Conservation (phyloP, 1,139 yeast genomes). For the Yamadazyma conglobata region DNA sequence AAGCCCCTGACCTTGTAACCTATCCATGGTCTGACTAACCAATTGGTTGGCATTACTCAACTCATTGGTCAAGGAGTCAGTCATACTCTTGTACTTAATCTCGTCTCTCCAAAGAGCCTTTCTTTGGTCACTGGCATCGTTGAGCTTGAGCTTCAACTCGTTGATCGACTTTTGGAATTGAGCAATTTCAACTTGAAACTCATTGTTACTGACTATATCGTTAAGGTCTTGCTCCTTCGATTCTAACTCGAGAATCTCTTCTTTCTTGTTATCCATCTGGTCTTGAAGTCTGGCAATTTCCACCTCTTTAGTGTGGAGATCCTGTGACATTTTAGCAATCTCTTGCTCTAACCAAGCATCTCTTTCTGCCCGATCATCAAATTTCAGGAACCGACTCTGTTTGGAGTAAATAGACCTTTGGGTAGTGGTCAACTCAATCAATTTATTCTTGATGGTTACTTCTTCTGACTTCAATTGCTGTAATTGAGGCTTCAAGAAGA, state of each 20-base stretch:
- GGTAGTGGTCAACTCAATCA: slow-evolving; percentile 45
- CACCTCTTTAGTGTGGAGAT: slow-evolving; percentile 17
- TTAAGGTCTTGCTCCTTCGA: slow-evolving; percentile 41
- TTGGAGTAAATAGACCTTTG: slow-evolving; percentile 70
- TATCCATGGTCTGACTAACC: slow-evolving; percentile 71
- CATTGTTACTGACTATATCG: slow-evolving; percentile 23
- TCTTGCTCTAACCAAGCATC: slow-evolving; percentile 61
- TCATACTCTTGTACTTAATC: slow-evolving; percentile 53
- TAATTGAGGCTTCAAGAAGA: slow-evolving; percentile 40
- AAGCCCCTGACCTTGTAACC: slow-evolving; percentile 66
- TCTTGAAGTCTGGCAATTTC: slow-evolving; percentile 21
- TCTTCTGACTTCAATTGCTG: slow-evolving; percentile 41
- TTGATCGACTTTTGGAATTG: slow-evolving; percentile 34
- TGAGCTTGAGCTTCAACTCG: slow-evolving; percentile 36
- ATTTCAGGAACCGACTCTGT: slow-evolving; percentile 67
- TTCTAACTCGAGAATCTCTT: slow-evolving; percentile 20
- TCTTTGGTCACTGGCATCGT: slow-evolving; percentile 59
- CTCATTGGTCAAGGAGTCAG: slow-evolving; percentile 55
- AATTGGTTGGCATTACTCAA: slow-evolving; percentile 54
- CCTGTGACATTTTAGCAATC: slow-evolving; percentile 21
- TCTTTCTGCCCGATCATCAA: slow-evolving; percentile 54
- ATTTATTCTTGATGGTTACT: slow-evolving; percentile 30
- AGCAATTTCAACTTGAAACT: slow-evolving; percentile 19
- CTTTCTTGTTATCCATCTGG: slow-evolving; percentile 19
- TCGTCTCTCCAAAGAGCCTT: slow-evolving; percentile 81